Evolutionary conservation across 441 rosid species (phyloP), one percentile per base, ranked within the genome.

Genomic region (Brassica hybrid): DNA sequence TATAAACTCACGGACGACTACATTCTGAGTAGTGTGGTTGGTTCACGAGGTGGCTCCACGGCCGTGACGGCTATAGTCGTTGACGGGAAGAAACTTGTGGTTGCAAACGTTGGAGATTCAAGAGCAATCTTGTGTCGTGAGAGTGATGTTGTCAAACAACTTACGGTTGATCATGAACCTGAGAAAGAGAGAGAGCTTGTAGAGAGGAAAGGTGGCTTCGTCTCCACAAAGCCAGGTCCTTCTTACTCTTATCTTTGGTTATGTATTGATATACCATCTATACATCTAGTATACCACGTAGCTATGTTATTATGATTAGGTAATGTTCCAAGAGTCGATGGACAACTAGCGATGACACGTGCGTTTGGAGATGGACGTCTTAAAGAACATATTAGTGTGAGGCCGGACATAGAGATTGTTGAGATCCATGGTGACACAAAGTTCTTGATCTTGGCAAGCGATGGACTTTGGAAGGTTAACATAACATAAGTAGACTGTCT

Each of bases 391-490:
- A 81, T 84, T 6, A 84, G 83, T 63, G 86, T 82, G 21, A 81
- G 75, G 72, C 89, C 86, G 4, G 81, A 86, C 59, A 32, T 80
- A 34, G 34, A 27, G 67, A 67, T 67, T 10, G 57, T 66, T 18
- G 64, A 71, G 61, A 54, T 76, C 14, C 34, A 67, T 2, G 57
- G 38, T 41, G 77, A 80, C 76, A 27, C 77, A 5, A 63, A 72
- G 61, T 80, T 80, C 80, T 64, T 88, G 32, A 76, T 87, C 78
- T 73, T 89, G 80, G 91, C 91, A 10, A 85, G 94, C 36, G 92
- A 89, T 72, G 91, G 88, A 36, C 65, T 85, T 0, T 84, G 92
- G 90, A 89, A 87, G 89, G 90, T 83, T n/a, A n/a, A n/a, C n/a
- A n/a, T n/a, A 2, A 3, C 4, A 16, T 7, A 19, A 13, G 5